These are phyloP conservation scores for Boletus subparvulus DNA, from an alignment of 768 basidiomycete genomes.

Conservation along the genomic window DNA sequence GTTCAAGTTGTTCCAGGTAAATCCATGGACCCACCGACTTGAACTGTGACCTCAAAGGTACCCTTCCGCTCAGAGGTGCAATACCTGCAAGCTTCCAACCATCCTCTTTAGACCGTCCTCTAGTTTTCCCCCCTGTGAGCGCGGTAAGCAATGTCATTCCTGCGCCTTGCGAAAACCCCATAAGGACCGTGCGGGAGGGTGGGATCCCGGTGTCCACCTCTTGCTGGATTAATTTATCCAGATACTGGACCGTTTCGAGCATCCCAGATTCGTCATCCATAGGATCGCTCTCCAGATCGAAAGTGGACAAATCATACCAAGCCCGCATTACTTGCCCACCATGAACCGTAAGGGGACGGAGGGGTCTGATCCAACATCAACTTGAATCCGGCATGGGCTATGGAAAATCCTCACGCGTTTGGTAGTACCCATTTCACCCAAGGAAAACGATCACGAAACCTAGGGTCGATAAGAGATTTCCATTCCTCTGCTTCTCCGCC, in stretches of 20 bases:
- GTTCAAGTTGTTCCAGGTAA: background rate
- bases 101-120: background rate
- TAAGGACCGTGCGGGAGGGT: background rate
- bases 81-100: slow-evolving; percentile 1
- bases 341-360: background rate
- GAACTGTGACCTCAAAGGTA: background rate
- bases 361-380: background rate
- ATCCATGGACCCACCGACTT: background rate
- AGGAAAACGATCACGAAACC: background rate
- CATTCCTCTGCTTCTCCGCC: background rate
- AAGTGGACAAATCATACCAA: background rate
- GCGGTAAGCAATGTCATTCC: slow-evolving; percentile 5
- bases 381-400: background rate
- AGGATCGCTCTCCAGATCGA: background rate
- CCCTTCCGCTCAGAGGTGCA: slow-evolving; percentile 1
- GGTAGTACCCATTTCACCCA: slow-evolving; percentile 1
- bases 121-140: background rate
- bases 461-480: background rate
- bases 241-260: background rate
- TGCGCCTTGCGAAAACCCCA: slow-evolving; percentile 1
- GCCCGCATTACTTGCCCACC: background rate
- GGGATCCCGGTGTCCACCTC: background rate
- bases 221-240: background rate
- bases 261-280: background rate
- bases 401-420: background rate